Conservation (phyloP, 805 yeast species). For the Teunomyces atbi region DNA sequence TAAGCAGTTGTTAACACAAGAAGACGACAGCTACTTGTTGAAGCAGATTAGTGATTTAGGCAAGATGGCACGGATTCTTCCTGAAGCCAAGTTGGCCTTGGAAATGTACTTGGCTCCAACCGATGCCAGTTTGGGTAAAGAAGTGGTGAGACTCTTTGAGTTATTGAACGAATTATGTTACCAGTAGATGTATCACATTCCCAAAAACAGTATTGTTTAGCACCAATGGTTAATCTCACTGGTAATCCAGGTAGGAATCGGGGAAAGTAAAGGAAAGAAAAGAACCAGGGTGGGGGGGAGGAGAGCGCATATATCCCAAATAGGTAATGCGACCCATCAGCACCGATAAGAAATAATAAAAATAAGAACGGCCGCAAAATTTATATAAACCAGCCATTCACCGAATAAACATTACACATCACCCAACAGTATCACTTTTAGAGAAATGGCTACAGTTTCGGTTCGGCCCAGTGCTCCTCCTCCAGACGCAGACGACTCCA, state of each 20-base stretch:
- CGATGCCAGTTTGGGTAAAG: constrained; percentile 35
- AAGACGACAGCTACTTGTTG: constrained; percentile 3
- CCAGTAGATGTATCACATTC: background rate
- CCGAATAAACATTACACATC: background rate
- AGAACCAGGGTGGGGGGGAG: too few relatives aligned
- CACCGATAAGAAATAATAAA: constrained; percentile 1
- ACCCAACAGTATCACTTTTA: background rate
- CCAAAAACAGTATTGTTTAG: background rate
- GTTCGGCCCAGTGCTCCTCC: constrained; percentile 26
- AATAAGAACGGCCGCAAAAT: background rate
- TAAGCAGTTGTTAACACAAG: constrained; percentile 14
- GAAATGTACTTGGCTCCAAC: constrained; percentile 36
- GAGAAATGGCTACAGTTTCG: constrained; percentile 17
- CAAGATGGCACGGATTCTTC: constrained; percentile 26
- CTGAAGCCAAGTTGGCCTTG: constrained; percentile 34
- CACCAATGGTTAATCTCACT: background rate
- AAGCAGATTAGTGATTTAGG: constrained; percentile 13
- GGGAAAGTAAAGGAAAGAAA: background rate
- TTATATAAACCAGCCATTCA: constrained; percentile 2
- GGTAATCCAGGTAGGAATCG: background rate
- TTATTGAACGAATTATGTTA: constrained; percentile 17
- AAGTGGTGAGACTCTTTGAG: constrained; percentile 34
- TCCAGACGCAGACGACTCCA: constrained; percentile 10
- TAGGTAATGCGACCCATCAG: background rate
- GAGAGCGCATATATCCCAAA: background rate